Base-by-base conservation (phyloP, 2,329 filamentous ascomycete genomes). In the Thielaviopsis ethacetica region DNA sequence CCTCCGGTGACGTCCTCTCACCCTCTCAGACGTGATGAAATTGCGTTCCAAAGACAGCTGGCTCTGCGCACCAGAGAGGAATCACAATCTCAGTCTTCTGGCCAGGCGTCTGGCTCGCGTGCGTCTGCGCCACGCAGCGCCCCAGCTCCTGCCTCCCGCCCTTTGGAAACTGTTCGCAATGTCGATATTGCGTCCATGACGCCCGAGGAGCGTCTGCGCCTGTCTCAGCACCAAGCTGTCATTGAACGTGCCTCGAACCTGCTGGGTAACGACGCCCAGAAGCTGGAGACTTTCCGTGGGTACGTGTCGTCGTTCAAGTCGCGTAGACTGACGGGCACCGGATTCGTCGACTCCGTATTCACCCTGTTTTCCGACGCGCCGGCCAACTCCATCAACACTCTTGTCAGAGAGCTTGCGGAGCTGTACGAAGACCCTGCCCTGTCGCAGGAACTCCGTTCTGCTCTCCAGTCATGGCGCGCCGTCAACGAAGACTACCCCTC, bases 401-500 rank as follows among this genome's bases (percentile, higher is more conserved):
- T 98, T 0, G 80, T 97, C 62, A 87, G 91, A 62, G 93, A 98
- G 68, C 80, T 96, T 2, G 87, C 91, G 5, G 91, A 97, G 57
- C 82, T 98, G 12, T 97, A 93, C 65, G 91, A 98, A 65, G 85
- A 94, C 64, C 78, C 85, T 55, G 68, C 70, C 19, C 95, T 95
- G 68, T 82, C 82, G 1, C 83, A 85, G 57, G 77, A 75, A 0
- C 73, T 98, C 2, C 80, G 90, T 26, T 85, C 85, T 65, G 88
- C 91, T 1, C 96, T 91, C 90, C 88, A 89, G 65, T 88, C 95
- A 71, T 96, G 91, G 88, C 88, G 88, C 53, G 90, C 90, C 44
- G 93, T 95, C 71, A 94, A 95, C 64, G 91, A 96, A 70, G 91
- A 96, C 68, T 97, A 96, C 65, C 91, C 91, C 0, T 88, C 87